phyloP scores from a whole-genome alignment of 768 basidiomycete genomes.

The Mycena vitilis region DNA sequence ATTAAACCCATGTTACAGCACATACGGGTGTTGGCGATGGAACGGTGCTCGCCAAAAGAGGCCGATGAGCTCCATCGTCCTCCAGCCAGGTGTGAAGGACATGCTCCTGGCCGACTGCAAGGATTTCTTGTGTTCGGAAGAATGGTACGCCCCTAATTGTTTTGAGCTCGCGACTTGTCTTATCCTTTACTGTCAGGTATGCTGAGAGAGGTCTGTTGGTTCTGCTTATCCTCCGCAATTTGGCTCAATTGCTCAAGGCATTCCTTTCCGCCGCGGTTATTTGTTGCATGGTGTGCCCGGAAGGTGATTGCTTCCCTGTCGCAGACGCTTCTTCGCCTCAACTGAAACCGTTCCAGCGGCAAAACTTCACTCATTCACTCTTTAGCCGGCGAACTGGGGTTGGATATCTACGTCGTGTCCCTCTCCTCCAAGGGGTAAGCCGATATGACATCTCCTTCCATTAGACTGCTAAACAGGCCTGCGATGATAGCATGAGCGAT shows the following conservation, averaged over 20 bases:
- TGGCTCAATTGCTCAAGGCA: slow-evolving; percentile 60
- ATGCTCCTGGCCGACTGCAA: slow-evolving; percentile 91
- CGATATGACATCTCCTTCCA: not conserved
- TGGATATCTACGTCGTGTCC: slow-evolving; percentile 93
- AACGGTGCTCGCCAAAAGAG: slow-evolving; percentile 90
- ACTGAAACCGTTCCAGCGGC: slow-evolving; percentile 59
- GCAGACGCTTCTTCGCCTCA: slow-evolving; percentile 32
- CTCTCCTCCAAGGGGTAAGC: slow-evolving; percentile 87
- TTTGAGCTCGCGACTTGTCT: slow-evolving; percentile 34
- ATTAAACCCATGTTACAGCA: slow-evolving; percentile 50
- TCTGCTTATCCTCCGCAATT: not conserved
- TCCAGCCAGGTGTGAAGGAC: slow-evolving; percentile 90
- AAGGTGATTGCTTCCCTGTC: slow-evolving; percentile 63
- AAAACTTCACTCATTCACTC: slow-evolving; percentile 91
- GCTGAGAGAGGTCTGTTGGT: slow-evolving; percentile 80
- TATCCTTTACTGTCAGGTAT: slow-evolving; percentile 67
- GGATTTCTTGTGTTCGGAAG: slow-evolving; percentile 86
- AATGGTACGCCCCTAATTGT: slow-evolving; percentile 69
- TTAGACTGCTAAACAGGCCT: slow-evolving; percentile 35
- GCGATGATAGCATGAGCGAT: slow-evolving; percentile 80
- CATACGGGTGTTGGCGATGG: slow-evolving; percentile 87
- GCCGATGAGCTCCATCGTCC: slow-evolving; percentile 92
- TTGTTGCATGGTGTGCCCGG: slow-evolving; percentile 87
- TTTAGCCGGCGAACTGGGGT: slow-evolving; percentile 82
- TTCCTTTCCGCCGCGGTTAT: slow-evolving; percentile 90